Conservation (phyloP, 192 early-diverging fungal species). For the Coemansia sp. region DNA sequence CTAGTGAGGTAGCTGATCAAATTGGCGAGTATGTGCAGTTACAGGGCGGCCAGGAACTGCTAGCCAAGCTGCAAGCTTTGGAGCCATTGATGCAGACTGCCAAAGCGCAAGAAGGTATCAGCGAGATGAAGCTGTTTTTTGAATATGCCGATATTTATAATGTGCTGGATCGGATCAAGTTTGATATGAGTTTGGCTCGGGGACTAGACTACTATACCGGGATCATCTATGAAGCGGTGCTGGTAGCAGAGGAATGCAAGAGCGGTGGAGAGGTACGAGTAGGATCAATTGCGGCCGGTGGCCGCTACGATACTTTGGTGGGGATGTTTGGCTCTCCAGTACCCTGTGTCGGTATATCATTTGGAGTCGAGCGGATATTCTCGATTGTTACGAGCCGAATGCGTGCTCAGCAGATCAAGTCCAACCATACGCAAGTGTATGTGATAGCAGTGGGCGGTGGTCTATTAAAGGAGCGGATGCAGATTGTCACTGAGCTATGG, state of each 20-base stretch:
- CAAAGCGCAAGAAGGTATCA: slow-evolving; percentile 74
- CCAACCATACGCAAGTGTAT: slow-evolving; percentile 79
- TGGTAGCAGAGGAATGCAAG: slow-evolving; percentile 35
- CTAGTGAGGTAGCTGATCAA: slow-evolving; percentile 72
- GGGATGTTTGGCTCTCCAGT: slow-evolving; percentile 88
- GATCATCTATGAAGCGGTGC: slow-evolving; percentile 95
- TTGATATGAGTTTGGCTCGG: slow-evolving; percentile 94
- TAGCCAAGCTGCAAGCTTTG: slow-evolving; percentile 68
- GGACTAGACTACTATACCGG: slow-evolving; percentile 99
- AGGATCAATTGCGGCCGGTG: slow-evolving; percentile 95
- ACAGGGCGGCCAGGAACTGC: slow-evolving; percentile 73
- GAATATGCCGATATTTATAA: slow-evolving; percentile 79
- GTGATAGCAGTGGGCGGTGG: slow-evolving; percentile 79
- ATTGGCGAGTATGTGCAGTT: slow-evolving; percentile 92
- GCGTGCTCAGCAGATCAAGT: slow-evolving; percentile 60
- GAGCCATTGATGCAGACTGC: slow-evolving; percentile 62
- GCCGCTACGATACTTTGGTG: slow-evolving; percentile 96
- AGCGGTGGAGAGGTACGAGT: slow-evolving; percentile 75
- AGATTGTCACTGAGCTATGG: slow-evolving; percentile 85
- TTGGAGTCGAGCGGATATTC: slow-evolving; percentile 96
- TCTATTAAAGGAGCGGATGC: slow-evolving; percentile 85
- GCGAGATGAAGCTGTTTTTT: slow-evolving; percentile 84
- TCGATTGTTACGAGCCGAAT: slow-evolving; percentile 73
- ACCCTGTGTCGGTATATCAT: slow-evolving; percentile 92
- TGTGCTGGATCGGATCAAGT: slow-evolving; percentile 67